Evolutionary conservation across 352 stramenopile genomes (phyloP).

Genomic region (Chrysophaeum taylorii): DNA sequence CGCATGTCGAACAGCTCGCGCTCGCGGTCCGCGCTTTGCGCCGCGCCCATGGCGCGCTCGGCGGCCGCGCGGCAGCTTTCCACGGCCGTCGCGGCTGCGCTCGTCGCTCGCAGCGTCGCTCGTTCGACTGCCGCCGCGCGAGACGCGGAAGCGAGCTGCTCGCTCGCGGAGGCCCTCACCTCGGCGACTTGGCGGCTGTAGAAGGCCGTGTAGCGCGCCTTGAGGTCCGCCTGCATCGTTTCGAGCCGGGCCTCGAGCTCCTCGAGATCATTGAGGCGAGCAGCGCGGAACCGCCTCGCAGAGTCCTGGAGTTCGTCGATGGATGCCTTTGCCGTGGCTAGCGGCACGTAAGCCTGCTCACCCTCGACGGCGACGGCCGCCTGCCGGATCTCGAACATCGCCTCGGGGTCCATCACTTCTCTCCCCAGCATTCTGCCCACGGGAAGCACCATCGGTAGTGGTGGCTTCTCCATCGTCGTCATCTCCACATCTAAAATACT

Average conservation of each 20-base stretch:
- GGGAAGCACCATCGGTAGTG: no score
- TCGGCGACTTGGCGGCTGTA: not conserved
- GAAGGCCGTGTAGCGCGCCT: not conserved
- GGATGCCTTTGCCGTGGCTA: not conserved
- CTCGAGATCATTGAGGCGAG: not conserved
- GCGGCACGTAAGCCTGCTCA: not conserved
- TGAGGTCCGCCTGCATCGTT: not conserved
- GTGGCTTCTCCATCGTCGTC: no score
- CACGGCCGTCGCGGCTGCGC: not conserved
- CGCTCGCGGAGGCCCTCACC: not conserved
- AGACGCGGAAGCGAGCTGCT: not conserved
- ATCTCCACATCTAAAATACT: no score
- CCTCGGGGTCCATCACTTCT: no score
- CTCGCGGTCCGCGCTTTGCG: not conserved
- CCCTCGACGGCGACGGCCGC: no score
- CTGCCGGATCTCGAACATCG: no score
- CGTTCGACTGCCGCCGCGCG: not conserved
- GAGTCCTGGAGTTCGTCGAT: not conserved
- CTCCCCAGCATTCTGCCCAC: no score
- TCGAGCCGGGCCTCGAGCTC: not conserved
- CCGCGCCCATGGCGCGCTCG: not conserved
- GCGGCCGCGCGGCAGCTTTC: not conserved
- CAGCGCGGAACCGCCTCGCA: not conserved
- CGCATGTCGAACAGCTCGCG: not conserved
- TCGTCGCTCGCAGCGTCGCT: not conserved